Conservation (phyloP, 345 rosid genomes). For the Erysimum cheiranthoides region DNA sequence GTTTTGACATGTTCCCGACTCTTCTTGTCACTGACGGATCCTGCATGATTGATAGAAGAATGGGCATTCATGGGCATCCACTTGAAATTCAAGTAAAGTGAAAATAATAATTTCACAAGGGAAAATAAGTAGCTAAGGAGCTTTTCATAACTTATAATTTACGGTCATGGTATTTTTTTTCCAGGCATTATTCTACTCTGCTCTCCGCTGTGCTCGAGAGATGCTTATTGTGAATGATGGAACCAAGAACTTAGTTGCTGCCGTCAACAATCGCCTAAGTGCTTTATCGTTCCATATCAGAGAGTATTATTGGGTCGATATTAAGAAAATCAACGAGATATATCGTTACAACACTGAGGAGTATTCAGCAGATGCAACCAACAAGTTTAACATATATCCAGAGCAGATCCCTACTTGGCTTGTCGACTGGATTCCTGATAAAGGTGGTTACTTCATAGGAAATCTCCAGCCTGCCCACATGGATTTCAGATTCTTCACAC, state of each 20-base stretch:
- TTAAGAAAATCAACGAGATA: conserved; percentile 85
- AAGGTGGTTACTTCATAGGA: conserved; percentile 93
- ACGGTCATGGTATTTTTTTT: conserved; percentile 14
- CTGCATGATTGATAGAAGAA: conserved; percentile 95
- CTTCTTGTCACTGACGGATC: conserved; percentile 95
- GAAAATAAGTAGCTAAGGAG: too few species aligned
- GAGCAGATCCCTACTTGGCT: conserved; percentile 97
- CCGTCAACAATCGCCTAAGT: conserved; percentile 81
- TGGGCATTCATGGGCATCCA: conserved; percentile 99
- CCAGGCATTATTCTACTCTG: conserved; percentile 90
- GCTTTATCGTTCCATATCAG: conserved; percentile 88
- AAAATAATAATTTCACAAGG: background rate
- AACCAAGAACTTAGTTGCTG: conserved; percentile 83
- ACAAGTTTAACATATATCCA: conserved; percentile 96
- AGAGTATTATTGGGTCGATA: conserved; percentile 94
- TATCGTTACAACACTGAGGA: conserved; percentile 96
- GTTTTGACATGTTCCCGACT: conserved; percentile 96
- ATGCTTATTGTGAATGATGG: conserved; percentile 82
- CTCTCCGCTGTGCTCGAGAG: conserved; percentile 89
- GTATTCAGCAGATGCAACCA: conserved; percentile 81
- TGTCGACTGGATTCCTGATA: conserved; percentile 86
- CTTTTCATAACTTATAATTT: background rate
- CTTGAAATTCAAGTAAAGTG: conserved; percentile 89
- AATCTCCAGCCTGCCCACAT: conserved; percentile 96
- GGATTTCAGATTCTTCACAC: conserved; percentile 98